Percentiles rank a stretch among this genome's conserved stretches.
Evolutionary conservation across 2,329 filamentous ascomycete species (phyloP).

Genomic region (Ceratocystis destructans): DNA sequence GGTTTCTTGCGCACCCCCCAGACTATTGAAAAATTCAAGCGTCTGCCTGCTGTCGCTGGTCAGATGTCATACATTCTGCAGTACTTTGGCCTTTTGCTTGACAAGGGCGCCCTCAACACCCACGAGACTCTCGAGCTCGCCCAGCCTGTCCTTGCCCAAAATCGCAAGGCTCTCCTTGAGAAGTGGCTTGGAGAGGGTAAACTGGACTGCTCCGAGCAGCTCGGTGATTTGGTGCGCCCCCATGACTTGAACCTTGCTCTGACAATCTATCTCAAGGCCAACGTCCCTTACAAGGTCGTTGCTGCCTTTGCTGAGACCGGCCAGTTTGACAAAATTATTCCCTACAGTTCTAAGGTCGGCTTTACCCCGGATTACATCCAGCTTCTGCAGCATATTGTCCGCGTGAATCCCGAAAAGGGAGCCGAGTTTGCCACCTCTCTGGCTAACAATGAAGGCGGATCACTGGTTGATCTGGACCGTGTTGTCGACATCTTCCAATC

Average conservation of each 20-base stretch:
- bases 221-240: slow-evolving; percentile 83
- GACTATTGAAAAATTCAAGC: slow-evolving; percentile 94
- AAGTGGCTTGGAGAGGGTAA: slow-evolving; percentile 98
- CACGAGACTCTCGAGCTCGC: slow-evolving; percentile 91
- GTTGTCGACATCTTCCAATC: slow-evolving; percentile 97
- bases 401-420: slow-evolving; percentile 83
- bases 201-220: slow-evolving; percentile 86
- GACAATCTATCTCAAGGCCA: slow-evolving; percentile 78
- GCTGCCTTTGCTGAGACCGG: slow-evolving; percentile 90
- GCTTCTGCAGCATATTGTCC: slow-evolving; percentile 81
- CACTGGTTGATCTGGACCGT: slow-evolving; percentile 81
- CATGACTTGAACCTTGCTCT: slow-evolving; percentile 84
- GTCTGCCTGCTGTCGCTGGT: slow-evolving; percentile 61
- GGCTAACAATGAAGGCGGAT: slow-evolving; percentile 75
- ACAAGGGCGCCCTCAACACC: slow-evolving; percentile 85
- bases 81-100: slow-evolving; percentile 93
- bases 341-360: slow-evolving; percentile 70
- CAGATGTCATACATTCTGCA: slow-evolving; percentile 91
- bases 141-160: slow-evolving; percentile 81
- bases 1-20: slow-evolving; percentile 89
- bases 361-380: slow-evolving; percentile 94
- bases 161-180: slow-evolving; percentile 87
- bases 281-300: slow-evolving; percentile 84
- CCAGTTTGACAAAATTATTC: slow-evolving; percentile 91
- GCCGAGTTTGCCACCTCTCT: slow-evolving; percentile 88